Conservation (phyloP, 805 yeast species). For the Kazachstania bromeliacearum region DNA sequence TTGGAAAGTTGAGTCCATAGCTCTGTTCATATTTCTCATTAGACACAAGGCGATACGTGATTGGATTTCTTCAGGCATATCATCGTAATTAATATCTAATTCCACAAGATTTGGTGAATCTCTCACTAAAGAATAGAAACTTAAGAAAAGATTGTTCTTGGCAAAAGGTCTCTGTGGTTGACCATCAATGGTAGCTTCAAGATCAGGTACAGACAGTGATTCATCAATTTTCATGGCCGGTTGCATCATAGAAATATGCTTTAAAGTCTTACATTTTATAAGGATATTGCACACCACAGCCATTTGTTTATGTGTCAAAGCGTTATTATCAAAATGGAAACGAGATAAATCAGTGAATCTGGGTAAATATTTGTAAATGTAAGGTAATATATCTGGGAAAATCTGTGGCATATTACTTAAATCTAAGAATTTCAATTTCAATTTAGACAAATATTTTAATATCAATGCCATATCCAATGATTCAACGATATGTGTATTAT, state of each 20-base stretch:
- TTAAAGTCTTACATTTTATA: constrained; percentile 58
- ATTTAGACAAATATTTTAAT: constrained; percentile 41
- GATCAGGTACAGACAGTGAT: background rate
- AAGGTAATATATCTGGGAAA: constrained; percentile 52
- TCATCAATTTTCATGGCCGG: constrained; percentile 13
- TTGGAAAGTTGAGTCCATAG: constrained; percentile 32
- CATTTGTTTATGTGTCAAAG: constrained; percentile 46
- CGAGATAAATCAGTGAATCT: constrained; percentile 52
- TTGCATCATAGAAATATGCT: constrained; percentile 61
- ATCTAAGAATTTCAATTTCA: constrained; percentile 60
- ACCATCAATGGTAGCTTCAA: background rate
- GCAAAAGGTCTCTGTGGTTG: constrained; percentile 20
- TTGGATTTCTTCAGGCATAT: constrained; percentile 50
- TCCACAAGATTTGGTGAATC: constrained; percentile 52
- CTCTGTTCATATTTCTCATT: constrained; percentile 69
- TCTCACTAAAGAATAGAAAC: constrained; percentile 59
- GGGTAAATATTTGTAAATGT: constrained; percentile 57
- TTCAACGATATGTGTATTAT: constrained; percentile 50
- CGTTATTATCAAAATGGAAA: constrained; percentile 62
- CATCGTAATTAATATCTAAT: constrained; percentile 56
- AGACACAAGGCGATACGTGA: constrained; percentile 71
- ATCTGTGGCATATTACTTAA: constrained; percentile 58
- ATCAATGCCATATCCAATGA: constrained; percentile 42
- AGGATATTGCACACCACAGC: constrained; percentile 57
- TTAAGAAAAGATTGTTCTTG: constrained; percentile 50